Conservation (phyloP, 2,329 filamentous ascomycete species). For the Hypoxylon sp. region DNA sequence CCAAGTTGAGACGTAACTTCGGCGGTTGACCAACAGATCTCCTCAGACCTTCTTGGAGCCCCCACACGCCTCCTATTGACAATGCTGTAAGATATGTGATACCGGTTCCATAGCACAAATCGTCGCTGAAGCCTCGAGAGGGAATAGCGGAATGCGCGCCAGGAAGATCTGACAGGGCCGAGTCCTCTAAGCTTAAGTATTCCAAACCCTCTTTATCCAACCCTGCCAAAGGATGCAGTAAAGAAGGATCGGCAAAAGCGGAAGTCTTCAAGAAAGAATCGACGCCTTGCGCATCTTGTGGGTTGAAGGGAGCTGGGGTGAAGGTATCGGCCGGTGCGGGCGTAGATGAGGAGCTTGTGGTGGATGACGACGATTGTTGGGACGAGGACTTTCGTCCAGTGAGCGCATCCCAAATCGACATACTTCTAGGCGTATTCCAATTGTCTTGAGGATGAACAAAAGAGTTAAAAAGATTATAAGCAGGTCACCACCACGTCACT, state of each 20-base stretch:
- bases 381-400: constrained; percentile 70
- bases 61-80: constrained; percentile 90
- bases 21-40: constrained; percentile 84
- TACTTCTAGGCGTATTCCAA: constrained; percentile 52
- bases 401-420: constrained; percentile 74
- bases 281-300: constrained; percentile 82
- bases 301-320: constrained; percentile 75
- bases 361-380: constrained; percentile 56
- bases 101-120: constrained; percentile 97
- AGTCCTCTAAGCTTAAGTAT: constrained; percentile 95
- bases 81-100: constrained; percentile 93
- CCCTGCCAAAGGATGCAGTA: constrained; percentile 93
- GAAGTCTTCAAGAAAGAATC: constrained; percentile 86
- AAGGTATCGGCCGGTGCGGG: constrained; percentile 67
- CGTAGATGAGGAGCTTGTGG: constrained; percentile 61
- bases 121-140: constrained; percentile 96
- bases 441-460: constrained; percentile 29
- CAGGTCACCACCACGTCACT: constrained; percentile 23
- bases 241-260: constrained; percentile 85
- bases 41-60: constrained; percentile 88
- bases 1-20: constrained; percentile 92
- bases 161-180: constrained; percentile 86
- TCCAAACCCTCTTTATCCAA: constrained; percentile 94
- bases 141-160: constrained; percentile 90
- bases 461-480: constrained; percentile 28